These are phyloP conservation scores for Fusarium udum DNA, from an alignment of 2,329 filamentous ascomycete genomes.

Conservation along the genomic window DNA sequence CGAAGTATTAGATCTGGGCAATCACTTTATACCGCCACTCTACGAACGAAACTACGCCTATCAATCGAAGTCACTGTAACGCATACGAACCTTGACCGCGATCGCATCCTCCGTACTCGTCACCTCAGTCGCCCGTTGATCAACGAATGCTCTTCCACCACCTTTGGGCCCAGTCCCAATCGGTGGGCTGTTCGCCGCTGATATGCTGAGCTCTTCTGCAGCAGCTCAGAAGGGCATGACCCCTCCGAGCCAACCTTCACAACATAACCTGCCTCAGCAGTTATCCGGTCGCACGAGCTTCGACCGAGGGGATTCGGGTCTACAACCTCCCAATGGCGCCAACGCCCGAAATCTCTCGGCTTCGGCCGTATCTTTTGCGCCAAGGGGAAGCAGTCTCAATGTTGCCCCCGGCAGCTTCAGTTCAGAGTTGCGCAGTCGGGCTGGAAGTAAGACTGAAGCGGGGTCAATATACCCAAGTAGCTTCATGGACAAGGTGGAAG, in stretches of 20 bases:
- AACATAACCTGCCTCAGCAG: constrained; percentile 47
- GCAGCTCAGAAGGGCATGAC: constrained; percentile 46
- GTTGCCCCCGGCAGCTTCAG: constrained; percentile 87
- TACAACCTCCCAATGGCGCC: constrained; percentile 61
- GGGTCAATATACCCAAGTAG: constrained; percentile 50
- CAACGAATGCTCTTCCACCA: constrained; percentile 51
- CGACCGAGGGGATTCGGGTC: constrained; percentile 62
- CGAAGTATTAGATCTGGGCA: neutral
- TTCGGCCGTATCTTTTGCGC: constrained; percentile 69
- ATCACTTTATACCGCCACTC: neutral
- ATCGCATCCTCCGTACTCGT: constrained; percentile 27
- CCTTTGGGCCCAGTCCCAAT: constrained; percentile 51
- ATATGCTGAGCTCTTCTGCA: constrained; percentile 48
- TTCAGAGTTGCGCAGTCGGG: constrained; percentile 77
- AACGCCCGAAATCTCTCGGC: constrained; percentile 59
- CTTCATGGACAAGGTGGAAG: constrained; percentile 67
- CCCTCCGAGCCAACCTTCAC: constrained; percentile 50
- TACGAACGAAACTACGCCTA: constrained; percentile 2
- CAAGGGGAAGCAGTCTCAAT: constrained; percentile 75
- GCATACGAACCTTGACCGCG: constrained; percentile 14
- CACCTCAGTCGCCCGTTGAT: constrained; percentile 22
- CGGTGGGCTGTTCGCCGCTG: constrained; percentile 49
- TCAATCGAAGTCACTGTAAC: constrained; percentile 10
- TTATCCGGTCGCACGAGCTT: constrained; percentile 49
- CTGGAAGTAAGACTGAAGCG: constrained; percentile 50